Conservation (phyloP, 208 protist genomes). For the Leishmania major region DNA sequence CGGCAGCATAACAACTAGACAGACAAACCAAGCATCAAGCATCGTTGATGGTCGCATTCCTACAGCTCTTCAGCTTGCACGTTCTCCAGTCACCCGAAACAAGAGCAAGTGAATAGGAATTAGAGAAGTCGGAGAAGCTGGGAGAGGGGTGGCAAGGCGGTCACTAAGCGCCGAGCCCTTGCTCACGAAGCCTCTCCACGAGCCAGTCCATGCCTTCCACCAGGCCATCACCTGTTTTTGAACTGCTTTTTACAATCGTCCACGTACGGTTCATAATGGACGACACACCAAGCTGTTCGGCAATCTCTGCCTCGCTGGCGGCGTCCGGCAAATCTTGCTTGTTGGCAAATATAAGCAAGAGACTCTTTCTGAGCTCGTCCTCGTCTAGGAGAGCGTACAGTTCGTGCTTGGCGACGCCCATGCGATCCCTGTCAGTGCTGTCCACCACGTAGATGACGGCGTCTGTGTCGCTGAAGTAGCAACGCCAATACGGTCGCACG, state of each 20-base stretch:
- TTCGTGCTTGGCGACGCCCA: conserved; percentile 49
- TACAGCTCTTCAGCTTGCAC: neutral
- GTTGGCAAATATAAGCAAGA: too few species aligned
- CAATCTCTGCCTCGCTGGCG: conserved; percentile 65
- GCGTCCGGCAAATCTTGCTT: conserved; percentile 12
- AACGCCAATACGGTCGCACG: conserved; percentile 96
- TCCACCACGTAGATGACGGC: conserved; percentile 96
- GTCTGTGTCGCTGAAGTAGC: conserved; percentile 97
- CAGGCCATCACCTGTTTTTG: conserved; percentile 93
- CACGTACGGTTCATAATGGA: conserved; percentile 91
- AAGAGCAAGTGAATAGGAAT: neutral
- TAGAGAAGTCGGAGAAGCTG: neutral
- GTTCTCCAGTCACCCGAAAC: neutral
- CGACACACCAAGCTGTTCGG: conserved; percentile 74
- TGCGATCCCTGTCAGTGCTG: conserved; percentile 90
- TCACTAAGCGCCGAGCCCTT: conserved; percentile 35
- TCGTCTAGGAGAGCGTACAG: too few species aligned
- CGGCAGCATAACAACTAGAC: neutral
- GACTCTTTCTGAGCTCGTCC: too few species aligned
- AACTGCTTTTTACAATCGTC: conserved; percentile 95
- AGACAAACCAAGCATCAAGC: neutral
- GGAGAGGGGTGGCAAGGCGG: neutral
- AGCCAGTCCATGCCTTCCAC: conserved; percentile 96
- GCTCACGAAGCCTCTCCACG: conserved; percentile 76
- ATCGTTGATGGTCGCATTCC: neutral